Evolutionary conservation across 306 rosid species (phyloP).

Genomic region (Cicer pinnatifidum): DNA sequence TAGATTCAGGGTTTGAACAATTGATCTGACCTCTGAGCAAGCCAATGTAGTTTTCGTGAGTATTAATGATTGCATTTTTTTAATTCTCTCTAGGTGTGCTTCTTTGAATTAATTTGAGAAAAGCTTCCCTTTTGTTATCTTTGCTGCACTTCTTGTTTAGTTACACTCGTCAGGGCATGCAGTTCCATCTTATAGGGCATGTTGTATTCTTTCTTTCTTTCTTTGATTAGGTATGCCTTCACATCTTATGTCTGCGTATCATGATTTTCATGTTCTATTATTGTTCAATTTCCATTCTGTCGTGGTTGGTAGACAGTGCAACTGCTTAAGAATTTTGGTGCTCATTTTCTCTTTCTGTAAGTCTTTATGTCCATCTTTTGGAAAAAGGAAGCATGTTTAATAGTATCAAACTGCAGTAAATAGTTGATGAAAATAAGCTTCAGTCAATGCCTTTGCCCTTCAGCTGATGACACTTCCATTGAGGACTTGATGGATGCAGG

Average conservation of each 20-base stretch:
- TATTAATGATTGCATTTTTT: slow-evolving; percentile 5
- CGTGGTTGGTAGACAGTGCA: background rate
- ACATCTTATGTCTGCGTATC: background rate
- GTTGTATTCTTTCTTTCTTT: background rate
- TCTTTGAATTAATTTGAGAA: background rate
- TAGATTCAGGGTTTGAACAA: slow-evolving; percentile 6
- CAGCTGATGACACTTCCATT: slow-evolving; percentile 8
- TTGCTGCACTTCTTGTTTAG: slow-evolving; percentile 20
- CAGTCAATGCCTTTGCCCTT: background rate
- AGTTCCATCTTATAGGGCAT: background rate
- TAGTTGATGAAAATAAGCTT: slow-evolving; percentile 8
- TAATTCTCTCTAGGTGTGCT: background rate
- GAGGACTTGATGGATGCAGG: background rate
- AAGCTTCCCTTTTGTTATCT: slow-evolving; percentile 14
- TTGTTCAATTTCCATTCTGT: slow-evolving; percentile 8
- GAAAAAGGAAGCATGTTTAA: slow-evolving; percentile 5
- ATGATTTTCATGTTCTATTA: slow-evolving; percentile 14
- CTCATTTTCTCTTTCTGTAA: background rate
- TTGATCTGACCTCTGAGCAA: background rate
- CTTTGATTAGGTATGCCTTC: slow-evolving; percentile 15
- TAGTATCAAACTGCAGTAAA: background rate
- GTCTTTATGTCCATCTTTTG: background rate
- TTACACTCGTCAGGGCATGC: slow-evolving; percentile 3
- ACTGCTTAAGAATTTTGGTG: background rate
- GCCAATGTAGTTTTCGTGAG: slow-evolving; percentile 3